Evolutionary conservation across 2,329 filamentous ascomycete species (phyloP), one percentile per base, ranked within the genome.

Genomic region (Ophiostoma fasciatum): DNA sequence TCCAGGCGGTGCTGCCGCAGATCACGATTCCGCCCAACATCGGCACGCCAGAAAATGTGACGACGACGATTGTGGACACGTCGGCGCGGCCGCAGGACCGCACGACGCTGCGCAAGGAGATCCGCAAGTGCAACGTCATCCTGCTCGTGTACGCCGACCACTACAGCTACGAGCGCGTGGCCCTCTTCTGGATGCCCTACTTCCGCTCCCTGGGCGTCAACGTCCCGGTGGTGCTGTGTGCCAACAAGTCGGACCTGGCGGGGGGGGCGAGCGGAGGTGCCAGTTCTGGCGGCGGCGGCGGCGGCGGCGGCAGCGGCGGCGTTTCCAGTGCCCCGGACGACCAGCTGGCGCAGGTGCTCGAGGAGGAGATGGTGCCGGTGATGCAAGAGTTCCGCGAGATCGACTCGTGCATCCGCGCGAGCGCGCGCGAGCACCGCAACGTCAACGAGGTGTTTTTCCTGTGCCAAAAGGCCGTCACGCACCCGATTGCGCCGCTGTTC

Each of bases 311-410:
- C 18, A 27, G 28, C 20, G 33, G 33, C n/a, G 33, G 28, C 19
- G 29, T 21, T 14, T 12, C n/a, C 23, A 40, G 38, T 26, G 30
- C 37, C 11, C 22, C 31, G 12, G 39, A 33, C 33, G 78, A 81
- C 47, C 78, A 74, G 28, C 84, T 83, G 8, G 71, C 83, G 0
- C 83, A 94, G 54, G 79, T 94, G 8, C 74, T 94, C 31, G 82
- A 94, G 50, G 90, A 96, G 55, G 90, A 98, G 61, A 94, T 98
- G 84, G 66, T 96, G 22, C 90, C 90, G 1, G 78, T 98, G 45
- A 94, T 98, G 90, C 79, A 82, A 42, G 90, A 98, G 60, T 98
- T 96, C 60, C 88, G 94, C 53, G 90, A 96, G 57, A 94, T 98
- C 45, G 90, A 98, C 55, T 94, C 87, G 1, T 98, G 90, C 58